Evolutionary conservation across 2,329 filamentous ascomycete species (phyloP), one percentile per base, ranked within the genome.

Genomic region (Xylariales sp.): DNA sequence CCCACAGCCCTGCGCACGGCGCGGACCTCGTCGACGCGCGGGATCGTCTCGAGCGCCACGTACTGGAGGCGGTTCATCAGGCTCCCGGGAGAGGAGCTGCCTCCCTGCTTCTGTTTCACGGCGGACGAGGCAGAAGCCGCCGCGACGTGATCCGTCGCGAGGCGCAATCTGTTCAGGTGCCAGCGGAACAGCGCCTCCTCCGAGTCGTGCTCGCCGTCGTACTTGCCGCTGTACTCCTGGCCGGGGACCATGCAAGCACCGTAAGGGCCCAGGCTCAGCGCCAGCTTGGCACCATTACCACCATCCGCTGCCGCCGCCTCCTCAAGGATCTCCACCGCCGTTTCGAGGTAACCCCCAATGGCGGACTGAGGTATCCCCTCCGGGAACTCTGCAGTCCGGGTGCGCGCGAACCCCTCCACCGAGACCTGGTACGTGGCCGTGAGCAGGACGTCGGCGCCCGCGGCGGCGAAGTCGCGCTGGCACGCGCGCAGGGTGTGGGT

Each of bases 381-480:
- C 0, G 72, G 69, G 31, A 59, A 65, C 3, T 59, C 46, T 0
- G 56, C 14, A 2, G 63, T 69, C 38, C 43, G 64, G 2, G 78
- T 81, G 25, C 60, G 62, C 4, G 57, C 55, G 46, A 85, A 83
- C 0, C 74, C 80, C 10, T 73, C 61, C 6, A 69, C 55, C 0
- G 76, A 82, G 2, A 75, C 63, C 53, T 85, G 81, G 54, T 86
- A 86, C 1, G 82, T 86, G 6, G 80, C 81, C 8, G 79, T 85
- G 32, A 82, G 67, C 15, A 85, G 57, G 19, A 86, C 65, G 51
- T 85, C 78, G 39, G 75, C 73, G 24, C 77, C 79, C 2, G 75
- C 70, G 6, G 52, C 42, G 37, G 62, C 67, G 53, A 83, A 83
- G 46, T 73, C 71, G 37, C 53, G 51, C 51, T 83, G 80, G 53